Evolutionary conservation across 352 stramenopile genomes (phyloP).

Genomic region (Pythium guiyangense): DNA sequence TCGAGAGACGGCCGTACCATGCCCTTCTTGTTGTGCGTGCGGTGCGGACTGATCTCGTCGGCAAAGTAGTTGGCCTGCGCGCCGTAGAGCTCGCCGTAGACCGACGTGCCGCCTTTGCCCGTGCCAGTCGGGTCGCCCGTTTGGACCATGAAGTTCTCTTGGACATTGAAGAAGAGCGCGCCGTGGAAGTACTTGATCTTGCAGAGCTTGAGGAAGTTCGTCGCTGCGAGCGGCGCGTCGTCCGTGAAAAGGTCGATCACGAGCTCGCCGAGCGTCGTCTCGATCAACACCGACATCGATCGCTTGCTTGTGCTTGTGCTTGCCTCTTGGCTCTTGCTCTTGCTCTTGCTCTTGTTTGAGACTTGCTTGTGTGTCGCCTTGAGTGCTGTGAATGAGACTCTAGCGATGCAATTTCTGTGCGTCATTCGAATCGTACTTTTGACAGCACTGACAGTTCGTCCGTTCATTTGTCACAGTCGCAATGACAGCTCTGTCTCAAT

Average conservation of each 20-base stretch:
- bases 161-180: conserved; percentile 95
- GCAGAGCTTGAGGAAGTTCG: conserved; percentile 96
- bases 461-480: no score
- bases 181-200: conserved; percentile 94
- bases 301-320: no score
- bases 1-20: conserved; percentile 12
- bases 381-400: no score
- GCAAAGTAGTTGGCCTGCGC: conserved; percentile 71
- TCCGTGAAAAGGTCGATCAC: conserved; percentile 91
- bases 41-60: conserved; percentile 56
- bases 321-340: not conserved
- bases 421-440: no score
- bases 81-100: conserved; percentile 93
- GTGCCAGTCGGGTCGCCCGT: conserved; percentile 89
- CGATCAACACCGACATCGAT: conserved; percentile 94
- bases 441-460: no score
- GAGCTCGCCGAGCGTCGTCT: conserved; percentile 89
- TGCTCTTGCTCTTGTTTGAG: not conserved
- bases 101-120: conserved; percentile 91
- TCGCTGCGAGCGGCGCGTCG: conserved; percentile 70
- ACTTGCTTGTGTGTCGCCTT: not conserved
- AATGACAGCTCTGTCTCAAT: no score
- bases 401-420: no score
- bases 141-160: conserved; percentile 94
- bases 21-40: conserved; percentile 52